These are phyloP conservation scores for Teratosphaeriaceae sp. DNA, from an alignment of 2,329 filamentous ascomycete genomes.

Conservation along the genomic window DNA sequence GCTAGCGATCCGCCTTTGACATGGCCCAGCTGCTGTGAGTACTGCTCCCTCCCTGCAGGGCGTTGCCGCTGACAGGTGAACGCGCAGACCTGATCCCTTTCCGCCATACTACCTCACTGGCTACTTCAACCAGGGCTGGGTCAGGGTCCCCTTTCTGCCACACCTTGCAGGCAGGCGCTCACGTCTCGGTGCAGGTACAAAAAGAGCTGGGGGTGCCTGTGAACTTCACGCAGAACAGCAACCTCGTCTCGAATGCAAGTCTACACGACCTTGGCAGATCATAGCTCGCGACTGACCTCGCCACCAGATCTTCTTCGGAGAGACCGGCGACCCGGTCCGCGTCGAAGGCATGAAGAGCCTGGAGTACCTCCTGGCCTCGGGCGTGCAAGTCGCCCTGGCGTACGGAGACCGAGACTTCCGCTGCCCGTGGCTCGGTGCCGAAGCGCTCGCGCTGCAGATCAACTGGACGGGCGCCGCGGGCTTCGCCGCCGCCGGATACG, in stretches of 20 bases:
- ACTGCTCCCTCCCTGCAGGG: too few species aligned
- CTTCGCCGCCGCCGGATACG: constrained; percentile 25
- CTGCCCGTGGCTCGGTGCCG: constrained; percentile 25
- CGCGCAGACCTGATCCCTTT: constrained; percentile 17
- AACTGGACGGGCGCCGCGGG: constrained; percentile 17
- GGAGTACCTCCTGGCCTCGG: constrained; percentile 19
- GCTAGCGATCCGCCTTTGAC: constrained; percentile 18
- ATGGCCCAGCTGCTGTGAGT: constrained; percentile 16
- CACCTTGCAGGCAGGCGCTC: too few species aligned
- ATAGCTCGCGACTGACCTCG: too few species aligned
- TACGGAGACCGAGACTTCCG: constrained; percentile 25
- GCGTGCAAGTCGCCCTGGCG: constrained; percentile 21
- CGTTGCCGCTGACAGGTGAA: too few species aligned
- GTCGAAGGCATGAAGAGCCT: constrained; percentile 16
- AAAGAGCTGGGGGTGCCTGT: constrained; percentile 40
- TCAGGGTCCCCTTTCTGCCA: too few species aligned
- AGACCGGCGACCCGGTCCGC: constrained; percentile 16
- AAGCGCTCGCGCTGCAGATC: constrained; percentile 21
- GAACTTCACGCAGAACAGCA: constrained; percentile 34
- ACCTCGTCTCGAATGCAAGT: constrained; percentile 1
- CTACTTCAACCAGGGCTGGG: constrained; percentile 40
- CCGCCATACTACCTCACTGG: constrained; percentile 24
- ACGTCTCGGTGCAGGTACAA: too few species aligned
- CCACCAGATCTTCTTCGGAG: constrained; percentile 10
- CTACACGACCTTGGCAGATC: too few species aligned